Conservation (phyloP, 208 protist species). For the Perkinsela sp. region DNA sequence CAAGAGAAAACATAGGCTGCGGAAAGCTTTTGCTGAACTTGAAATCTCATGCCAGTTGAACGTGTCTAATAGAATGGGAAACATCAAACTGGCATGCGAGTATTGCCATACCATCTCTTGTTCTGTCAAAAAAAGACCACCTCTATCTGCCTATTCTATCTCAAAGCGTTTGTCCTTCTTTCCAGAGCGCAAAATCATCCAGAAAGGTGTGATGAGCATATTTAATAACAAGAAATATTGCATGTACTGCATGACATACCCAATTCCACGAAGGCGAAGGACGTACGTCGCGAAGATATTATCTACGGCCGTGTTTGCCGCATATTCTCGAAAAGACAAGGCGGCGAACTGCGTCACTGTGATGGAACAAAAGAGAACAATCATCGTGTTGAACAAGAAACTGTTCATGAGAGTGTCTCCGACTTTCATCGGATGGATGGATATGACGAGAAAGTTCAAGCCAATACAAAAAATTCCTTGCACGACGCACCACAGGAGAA, state of each 20-base stretch:
- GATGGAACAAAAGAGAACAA: constrained; percentile 55
- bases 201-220: constrained; percentile 15
- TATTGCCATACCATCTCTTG: no score
- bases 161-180: constrained; percentile 1
- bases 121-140: no score
- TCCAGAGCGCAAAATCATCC: constrained; percentile 13
- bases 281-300: constrained; percentile 18
- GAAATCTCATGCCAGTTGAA: no score
- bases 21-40: no score
- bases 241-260: constrained; percentile 14
- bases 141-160: neutral
- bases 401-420: constrained; percentile 67
- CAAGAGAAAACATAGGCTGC: no score
- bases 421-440: constrained; percentile 31
- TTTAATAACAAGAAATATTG: constrained; percentile 22
- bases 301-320: constrained; percentile 14
- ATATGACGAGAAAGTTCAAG: constrained; percentile 17
- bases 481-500: constrained; percentile 49
- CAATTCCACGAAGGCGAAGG: constrained; percentile 11
- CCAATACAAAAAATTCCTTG: constrained; percentile 58
- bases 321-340: constrained; percentile 43
- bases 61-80: no score
- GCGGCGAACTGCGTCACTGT: constrained; percentile 58
- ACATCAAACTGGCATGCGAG: no score
- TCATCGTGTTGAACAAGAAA: constrained; percentile 67